These are phyloP conservation scores for Cnidoscolus chayamansa DNA, from an alignment of 441 rosid genomes.

Conservation along the genomic window DNA sequence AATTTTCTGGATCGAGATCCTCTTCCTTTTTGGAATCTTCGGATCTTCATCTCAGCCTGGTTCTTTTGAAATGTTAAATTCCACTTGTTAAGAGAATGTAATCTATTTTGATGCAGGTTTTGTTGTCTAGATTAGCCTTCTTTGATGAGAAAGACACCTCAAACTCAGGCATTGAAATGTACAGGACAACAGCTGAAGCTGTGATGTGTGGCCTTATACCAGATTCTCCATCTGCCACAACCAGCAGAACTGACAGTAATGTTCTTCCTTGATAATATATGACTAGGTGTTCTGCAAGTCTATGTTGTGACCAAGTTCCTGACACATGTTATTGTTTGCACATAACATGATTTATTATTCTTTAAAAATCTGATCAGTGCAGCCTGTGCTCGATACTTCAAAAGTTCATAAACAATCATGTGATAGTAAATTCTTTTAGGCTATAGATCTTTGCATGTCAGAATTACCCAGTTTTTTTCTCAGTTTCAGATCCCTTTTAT, in stretches of 20 bases:
- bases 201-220: constrained; percentile 90
- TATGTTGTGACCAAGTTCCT: neutral
- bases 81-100: constrained; percentile 7
- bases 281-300: neutral
- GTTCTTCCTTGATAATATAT: constrained; percentile 14
- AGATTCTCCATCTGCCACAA: constrained; percentile 83
- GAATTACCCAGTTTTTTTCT: constrained; percentile 5
- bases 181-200: constrained; percentile 79
- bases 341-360: neutral
- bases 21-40: neutral
- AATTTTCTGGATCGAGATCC: neutral
- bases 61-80: neutral
- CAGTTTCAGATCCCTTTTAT: neutral
- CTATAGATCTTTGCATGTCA: neutral
- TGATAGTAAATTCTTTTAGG: neutral
- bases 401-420: neutral
- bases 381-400: neutral
- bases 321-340: neutral
- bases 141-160: constrained; percentile 57
- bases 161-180: constrained; percentile 56
- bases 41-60: neutral
- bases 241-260: constrained; percentile 75
- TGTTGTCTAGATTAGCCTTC: constrained; percentile 74
- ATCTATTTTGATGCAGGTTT: constrained; percentile 50
- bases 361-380: neutral